Base-by-base conservation (phyloP, 2,329 filamentous ascomycete genomes). In the Xylariaceae sp. region DNA sequence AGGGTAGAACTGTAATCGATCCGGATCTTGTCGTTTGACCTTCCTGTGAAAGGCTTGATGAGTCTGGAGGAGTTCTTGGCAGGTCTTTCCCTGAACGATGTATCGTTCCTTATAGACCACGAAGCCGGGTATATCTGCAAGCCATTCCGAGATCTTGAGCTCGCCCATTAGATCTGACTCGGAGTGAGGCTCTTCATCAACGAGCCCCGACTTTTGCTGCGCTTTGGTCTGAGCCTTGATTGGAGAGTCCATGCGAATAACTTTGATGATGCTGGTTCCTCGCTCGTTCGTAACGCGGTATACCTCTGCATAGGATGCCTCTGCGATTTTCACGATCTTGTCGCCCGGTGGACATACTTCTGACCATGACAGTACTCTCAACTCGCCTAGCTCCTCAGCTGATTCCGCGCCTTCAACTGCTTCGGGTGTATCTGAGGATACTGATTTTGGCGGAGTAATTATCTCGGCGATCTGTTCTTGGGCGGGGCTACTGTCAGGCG, bases 101-200 rank as follows among this genome's bases (percentile, higher is more conserved):
- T 82, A 81, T 7, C 76, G 68, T 55, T 81, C 78, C 59, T 83
- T 84, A 64, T 83, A 83, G 15, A 79, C 69, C 24, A 83, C 78
- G 45, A 83, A 84, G 0, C 80, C 80, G 0, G 79, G 79, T 11
- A 83, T 74, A 45, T 80, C 78, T 15, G 79, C 77, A 15, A 84
- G 64, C 65, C 74, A 76, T 55, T 84, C 79, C 2, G 80, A 83
- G 34, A 84, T 82, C 37, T 71, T 67, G 17, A 84, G 65, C 54
- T 84, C 80, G 18, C 78, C 78, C 3, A 71, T 62, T 22, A 83
- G 65, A 52, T 78, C 75, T 1, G 68, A 66, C 44, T 76, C 73
- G 2, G 64, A 62, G 43, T 78, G 78, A 0, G 78, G 74, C 50
- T 79, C 72, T 52, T 81, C 78, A 45, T 81, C 78, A 4, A 81